Base-by-base conservation (phyloP, 768 basidiomycete genomes). In the Solioccasus polychromus region DNA sequence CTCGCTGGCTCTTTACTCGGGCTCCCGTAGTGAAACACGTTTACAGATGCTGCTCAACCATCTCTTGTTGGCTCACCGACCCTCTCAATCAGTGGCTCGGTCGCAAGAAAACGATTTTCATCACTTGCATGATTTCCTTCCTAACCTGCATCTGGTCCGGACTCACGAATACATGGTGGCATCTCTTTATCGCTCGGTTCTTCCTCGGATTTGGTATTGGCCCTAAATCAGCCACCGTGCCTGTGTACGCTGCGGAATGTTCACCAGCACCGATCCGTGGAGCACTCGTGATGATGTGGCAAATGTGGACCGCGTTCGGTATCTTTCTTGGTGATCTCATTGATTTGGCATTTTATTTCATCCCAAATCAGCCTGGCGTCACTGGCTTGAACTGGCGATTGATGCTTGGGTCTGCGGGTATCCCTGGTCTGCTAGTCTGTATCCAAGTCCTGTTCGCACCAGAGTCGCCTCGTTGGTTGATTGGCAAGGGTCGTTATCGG, bases 261-360 rank as follows among this genome's bases (percentile, higher is more conserved):
- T 72, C 83, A 0, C 93, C 93, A 0, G 81, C 92, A 0, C 68
- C 69, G 14, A 90, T 97, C 45, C 82, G 93, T 56, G 92, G 92
- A 45, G 92, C 83, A 2, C 78, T 94, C 24, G 88, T 92, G 47
- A 94, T 93, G 91, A 86, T 80, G 59, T 94, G 92, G 90, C 88
- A 91, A 65, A 74, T 88, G 71, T 92, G 88, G 88, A 90, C 88
- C 3, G 88, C 87, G 1, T 91, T 91, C 57, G 90, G 90, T 48
- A 88, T 92, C 65, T 77, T 82, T 68, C 47, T 90, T 4, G 88
- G 88, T 18, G 83, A 80, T 57, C 72, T 74, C 38, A 74, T 83
- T 52, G 86, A 87, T 63, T 63, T 90, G 37, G 71, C 69, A 20
- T 76, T 91, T 41, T 81, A 68, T 58, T 67, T 72, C 48, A 75